phyloP scores from a whole-genome alignment of 2,329 filamentous ascomycete genomes.

The Dactylellina drechsleri region DNA sequence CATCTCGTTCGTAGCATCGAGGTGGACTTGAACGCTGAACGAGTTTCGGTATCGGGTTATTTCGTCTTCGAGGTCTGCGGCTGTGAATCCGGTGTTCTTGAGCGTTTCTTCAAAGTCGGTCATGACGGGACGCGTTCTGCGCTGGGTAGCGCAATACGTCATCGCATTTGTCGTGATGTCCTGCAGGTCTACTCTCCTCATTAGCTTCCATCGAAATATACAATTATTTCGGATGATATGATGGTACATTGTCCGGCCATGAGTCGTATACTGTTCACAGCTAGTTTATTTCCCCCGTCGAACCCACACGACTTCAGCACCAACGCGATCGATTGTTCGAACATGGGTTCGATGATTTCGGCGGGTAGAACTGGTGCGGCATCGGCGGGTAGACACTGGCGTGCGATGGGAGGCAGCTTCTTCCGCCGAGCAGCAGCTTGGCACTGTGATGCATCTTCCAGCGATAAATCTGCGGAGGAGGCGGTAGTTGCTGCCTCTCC shows the following conservation, averaged over 20 bases:
- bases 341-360: slow-evolving; percentile 39
- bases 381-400: slow-evolving; percentile 32
- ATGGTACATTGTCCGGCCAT: slow-evolving; percentile 46
- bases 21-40: not conserved
- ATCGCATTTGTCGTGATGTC: slow-evolving; percentile 39
- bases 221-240: not conserved
- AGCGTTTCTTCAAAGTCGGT: slow-evolving; percentile 58
- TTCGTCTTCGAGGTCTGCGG: slow-evolving; percentile 56
- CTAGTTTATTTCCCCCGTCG: slow-evolving; percentile 38
- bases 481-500: slow-evolving; percentile 18
- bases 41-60: slow-evolving; percentile 54
- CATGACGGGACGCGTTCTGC: slow-evolving; percentile 58
- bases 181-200: slow-evolving; percentile 30
- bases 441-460: slow-evolving; percentile 5
- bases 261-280: slow-evolving; percentile 25
- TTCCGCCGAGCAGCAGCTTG: slow-evolving; percentile 6
- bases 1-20: not conserved
- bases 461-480: slow-evolving; percentile 15
- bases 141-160: slow-evolving; percentile 53
- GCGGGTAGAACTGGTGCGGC: slow-evolving; percentile 38
- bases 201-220: slow-evolving; percentile 4
- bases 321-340: slow-evolving; percentile 52
- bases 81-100: slow-evolving; percentile 41
- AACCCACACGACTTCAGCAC: slow-evolving; percentile 42
- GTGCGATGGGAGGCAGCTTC: slow-evolving; percentile 49